phyloP scores from a whole-genome alignment of 768 basidiomycete genomes.

The Cyclocybe aegerita region DNA sequence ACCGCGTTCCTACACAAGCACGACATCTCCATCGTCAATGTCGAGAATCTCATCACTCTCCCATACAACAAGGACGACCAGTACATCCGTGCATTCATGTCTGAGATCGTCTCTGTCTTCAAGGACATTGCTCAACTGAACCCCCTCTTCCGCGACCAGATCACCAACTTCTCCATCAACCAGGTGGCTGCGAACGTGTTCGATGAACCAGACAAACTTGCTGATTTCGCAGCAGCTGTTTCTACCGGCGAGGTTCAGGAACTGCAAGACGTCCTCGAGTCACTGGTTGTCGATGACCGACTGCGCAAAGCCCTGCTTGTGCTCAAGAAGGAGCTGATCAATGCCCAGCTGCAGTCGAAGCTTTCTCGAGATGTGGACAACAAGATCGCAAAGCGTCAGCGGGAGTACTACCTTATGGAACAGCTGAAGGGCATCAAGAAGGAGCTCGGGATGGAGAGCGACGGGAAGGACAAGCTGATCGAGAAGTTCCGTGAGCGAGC shows the following conservation, averaged over 20 bases:
- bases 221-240: constrained; percentile 96
- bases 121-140: constrained; percentile 98
- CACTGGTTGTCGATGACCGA: constrained; percentile 81
- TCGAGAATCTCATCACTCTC: constrained; percentile 78
- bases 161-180: constrained; percentile 93
- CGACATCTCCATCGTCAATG: constrained; percentile 83
- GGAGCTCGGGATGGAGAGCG: constrained; percentile 92
- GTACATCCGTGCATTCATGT: constrained; percentile 93
- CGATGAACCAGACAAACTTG: constrained; percentile 95
- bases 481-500: constrained; percentile 92
- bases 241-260: constrained; percentile 91
- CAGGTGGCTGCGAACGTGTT: constrained; percentile 93
- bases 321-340: constrained; percentile 97
- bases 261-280: constrained; percentile 91
- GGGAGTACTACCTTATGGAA: constrained; percentile 96
- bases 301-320: constrained; percentile 88
- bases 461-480: constrained; percentile 92
- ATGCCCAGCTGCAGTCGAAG: constrained; percentile 92
- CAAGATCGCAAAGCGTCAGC: constrained; percentile 92
- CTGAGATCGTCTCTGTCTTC: constrained; percentile 95
- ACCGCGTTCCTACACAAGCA: constrained; percentile 84
- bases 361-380: constrained; percentile 89
- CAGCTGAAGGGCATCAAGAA: constrained; percentile 96
- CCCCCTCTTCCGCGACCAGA: constrained; percentile 97
- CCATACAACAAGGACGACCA: constrained; percentile 93